These are phyloP conservation scores for Hevea brasiliensis DNA, from an alignment of 345 rosid genomes.

Conservation along the genomic window DNA sequence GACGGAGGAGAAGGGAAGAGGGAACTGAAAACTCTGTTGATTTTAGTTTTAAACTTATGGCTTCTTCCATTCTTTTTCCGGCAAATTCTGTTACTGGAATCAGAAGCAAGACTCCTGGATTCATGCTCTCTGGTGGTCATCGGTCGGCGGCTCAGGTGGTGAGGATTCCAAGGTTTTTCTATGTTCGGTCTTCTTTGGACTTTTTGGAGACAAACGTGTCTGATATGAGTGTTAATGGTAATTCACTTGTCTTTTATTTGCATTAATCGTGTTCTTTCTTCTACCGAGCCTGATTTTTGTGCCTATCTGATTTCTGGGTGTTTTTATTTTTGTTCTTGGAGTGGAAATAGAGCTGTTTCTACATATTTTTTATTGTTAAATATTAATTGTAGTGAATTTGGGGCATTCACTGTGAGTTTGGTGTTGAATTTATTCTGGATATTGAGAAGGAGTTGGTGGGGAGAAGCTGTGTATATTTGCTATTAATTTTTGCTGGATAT, in stretches of 20 bases:
- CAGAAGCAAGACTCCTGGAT: conserved; percentile 3
- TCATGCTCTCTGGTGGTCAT: conserved; percentile 25
- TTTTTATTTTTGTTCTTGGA: conserved; percentile 1
- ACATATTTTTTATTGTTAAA: not conserved
- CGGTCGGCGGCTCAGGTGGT: conserved; percentile 31
- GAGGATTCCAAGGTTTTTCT: conserved; percentile 41
- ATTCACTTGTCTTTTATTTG: conserved; percentile 6
- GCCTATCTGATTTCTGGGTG: conserved; percentile 32
- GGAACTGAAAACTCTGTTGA: not conserved
- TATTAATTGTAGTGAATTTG: not conserved
- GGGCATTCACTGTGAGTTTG: not conserved
- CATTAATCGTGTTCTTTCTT: conserved; percentile 8
- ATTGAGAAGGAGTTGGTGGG: not conserved
- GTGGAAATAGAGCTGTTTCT: not conserved
- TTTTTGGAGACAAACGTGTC: conserved; percentile 58
- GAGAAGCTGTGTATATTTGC: not conserved
- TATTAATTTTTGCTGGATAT: not conserved
- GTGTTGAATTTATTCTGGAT: not conserved
- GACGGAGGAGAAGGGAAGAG: not conserved
- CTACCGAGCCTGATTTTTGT: conserved; percentile 11
- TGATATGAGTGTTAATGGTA: conserved; percentile 96
- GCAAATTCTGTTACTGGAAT: conserved; percentile 51
- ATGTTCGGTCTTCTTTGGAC: conserved; percentile 66
- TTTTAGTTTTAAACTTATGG: conserved; percentile 41
- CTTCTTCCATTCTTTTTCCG: conserved; percentile 69